Percentiles rank a stretch among this genome's conserved stretches.
phyloP scores from a whole-genome alignment of 352 stramenopile genomes.

The Globisporangium canariense region DNA sequence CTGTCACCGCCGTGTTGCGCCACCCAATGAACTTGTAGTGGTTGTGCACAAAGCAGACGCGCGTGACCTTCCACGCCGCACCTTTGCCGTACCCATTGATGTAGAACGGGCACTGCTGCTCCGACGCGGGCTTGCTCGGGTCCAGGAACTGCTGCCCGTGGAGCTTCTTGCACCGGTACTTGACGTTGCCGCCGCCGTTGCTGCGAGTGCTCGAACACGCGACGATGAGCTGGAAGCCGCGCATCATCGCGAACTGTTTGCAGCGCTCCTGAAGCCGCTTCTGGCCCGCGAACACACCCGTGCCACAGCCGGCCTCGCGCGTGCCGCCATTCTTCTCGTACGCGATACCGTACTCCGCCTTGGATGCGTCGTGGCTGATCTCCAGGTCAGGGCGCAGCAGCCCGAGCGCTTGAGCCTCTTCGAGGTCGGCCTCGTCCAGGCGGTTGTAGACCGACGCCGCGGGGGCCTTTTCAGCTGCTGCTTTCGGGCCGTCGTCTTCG shows the following conservation, averaged over 20 bases:
- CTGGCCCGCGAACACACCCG: conserved; percentile 58
- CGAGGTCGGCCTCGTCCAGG: conserved; percentile 55
- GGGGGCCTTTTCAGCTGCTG: neutral
- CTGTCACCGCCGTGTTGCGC: conserved; percentile 19
- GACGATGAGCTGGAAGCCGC: conserved; percentile 73
- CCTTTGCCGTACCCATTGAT: conserved; percentile 75
- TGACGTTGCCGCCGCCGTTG: conserved; percentile 76
- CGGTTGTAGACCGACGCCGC: conserved; percentile 37
- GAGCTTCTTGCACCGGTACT: conserved; percentile 82
- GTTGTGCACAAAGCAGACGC: conserved; percentile 74
- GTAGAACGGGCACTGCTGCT: conserved; percentile 77
- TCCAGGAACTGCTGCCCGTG: conserved; percentile 79
- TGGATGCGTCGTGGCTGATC: conserved; percentile 38
- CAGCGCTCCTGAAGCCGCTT: conserved; percentile 68
- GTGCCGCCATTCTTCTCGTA: conserved; percentile 75
- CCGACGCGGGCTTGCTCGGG: conserved; percentile 34
- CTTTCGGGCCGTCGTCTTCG: conserved; percentile 12
- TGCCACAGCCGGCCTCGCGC: conserved; percentile 45
- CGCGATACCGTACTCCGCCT: conserved; percentile 60
- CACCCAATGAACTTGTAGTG: conserved; percentile 85
- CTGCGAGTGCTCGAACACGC: conserved; percentile 58
- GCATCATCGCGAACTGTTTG: conserved; percentile 75
- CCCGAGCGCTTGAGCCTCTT: conserved; percentile 40
- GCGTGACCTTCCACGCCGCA: conserved; percentile 69
- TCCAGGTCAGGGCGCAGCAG: conserved; percentile 44